Conservation (phyloP, 169 alveolate species). For the Plasmodium vivax region DNA sequence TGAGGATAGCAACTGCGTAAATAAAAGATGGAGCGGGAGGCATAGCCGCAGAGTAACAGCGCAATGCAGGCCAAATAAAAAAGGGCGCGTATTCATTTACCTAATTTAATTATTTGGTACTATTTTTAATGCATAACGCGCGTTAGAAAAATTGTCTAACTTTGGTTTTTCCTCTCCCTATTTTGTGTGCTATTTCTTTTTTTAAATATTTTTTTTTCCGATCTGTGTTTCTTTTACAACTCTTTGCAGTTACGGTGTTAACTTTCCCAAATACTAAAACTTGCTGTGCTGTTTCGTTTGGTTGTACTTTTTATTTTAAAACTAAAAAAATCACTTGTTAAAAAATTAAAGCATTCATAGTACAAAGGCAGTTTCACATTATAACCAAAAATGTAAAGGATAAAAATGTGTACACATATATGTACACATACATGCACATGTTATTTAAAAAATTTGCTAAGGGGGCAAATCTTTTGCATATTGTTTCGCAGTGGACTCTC, state of each 20-base stretch:
- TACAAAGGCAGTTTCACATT: not conserved
- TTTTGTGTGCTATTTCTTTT: not conserved
- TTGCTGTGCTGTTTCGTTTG: not conserved
- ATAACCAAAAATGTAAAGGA: not conserved
- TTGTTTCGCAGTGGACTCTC: not conserved
- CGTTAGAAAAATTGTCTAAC: constrained; percentile 1
- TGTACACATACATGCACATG: not conserved
- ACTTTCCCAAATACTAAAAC: not conserved
- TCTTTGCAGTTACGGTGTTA: not conserved
- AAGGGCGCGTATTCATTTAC: not conserved
- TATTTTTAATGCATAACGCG: not conserved
- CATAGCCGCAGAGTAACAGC: not conserved
- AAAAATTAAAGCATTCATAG: not conserved
- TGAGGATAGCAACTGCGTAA: not conserved
- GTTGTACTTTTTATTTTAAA: not conserved
- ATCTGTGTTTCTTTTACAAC: not conserved
- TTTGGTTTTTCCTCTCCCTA: not conserved
- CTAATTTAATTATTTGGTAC: not conserved
- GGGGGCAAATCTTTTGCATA: not conserved
- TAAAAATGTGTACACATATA: not conserved
- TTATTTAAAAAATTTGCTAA: not conserved
- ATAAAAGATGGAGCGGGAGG: not conserved
- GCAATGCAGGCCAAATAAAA: not conserved
- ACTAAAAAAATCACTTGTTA: not conserved
- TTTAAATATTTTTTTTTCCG: not conserved